Conservation (phyloP, 805 yeast species). For the Debaryomyces hansenii region DNA sequence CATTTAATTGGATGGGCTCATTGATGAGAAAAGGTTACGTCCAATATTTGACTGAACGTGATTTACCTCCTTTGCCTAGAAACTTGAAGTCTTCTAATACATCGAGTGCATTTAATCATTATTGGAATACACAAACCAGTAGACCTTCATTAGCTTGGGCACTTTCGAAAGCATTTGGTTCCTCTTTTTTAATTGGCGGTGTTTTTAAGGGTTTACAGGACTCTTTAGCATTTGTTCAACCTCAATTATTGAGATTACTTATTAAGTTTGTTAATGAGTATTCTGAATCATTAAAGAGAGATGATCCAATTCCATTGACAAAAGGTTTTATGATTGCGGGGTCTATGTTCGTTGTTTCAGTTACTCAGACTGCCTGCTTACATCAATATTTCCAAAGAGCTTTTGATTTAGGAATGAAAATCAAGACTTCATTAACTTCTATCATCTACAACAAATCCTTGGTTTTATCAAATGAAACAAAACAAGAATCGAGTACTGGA, state of each 20-base stretch:
- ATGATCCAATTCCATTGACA: slow-evolving; percentile 59
- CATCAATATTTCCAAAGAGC: slow-evolving; percentile 80
- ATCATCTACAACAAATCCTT: slow-evolving; percentile 68
- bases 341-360: slow-evolving; percentile 72
- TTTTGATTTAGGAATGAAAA: slow-evolving; percentile 74
- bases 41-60: slow-evolving; percentile 54
- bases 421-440: slow-evolving; percentile 68
- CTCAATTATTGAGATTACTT: slow-evolving; percentile 28
- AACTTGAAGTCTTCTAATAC: slow-evolving; percentile 58
- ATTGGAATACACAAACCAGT: slow-evolving; percentile 61
- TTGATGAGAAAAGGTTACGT: slow-evolving; percentile 77
- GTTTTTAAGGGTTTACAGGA: slow-evolving; percentile 74
- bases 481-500: slow-evolving; percentile 75
- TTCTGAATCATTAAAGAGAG: slow-evolving; percentile 30
- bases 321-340: slow-evolving; percentile 74
- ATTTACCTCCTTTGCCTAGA: slow-evolving; percentile 77
- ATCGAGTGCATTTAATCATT: slow-evolving; percentile 47
- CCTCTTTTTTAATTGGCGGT: slow-evolving; percentile 68
- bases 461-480: slow-evolving; percentile 68
- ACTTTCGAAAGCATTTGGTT: slow-evolving; percentile 70
- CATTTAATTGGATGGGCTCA: slow-evolving; percentile 90
- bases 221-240: slow-evolving; percentile 52
- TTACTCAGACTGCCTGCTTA: slow-evolving; percentile 72
- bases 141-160: slow-evolving; percentile 60
- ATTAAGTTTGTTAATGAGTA: slow-evolving; percentile 38